Evolutionary conservation across 1,139 yeast genomes (phyloP).

Genomic region (Suhomyces kunorum): DNA sequence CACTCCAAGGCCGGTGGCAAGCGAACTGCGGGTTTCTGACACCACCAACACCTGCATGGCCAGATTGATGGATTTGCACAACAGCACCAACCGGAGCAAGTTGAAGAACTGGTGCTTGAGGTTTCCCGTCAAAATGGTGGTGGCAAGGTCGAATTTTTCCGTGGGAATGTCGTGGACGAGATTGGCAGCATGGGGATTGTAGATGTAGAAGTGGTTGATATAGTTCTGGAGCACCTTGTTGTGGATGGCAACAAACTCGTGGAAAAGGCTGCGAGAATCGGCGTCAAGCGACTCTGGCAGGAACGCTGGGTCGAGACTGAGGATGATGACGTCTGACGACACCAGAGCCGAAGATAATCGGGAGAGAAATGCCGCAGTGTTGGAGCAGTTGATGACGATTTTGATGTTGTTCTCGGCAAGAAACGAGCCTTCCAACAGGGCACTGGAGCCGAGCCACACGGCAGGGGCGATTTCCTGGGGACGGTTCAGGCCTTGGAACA

Average conservation of each 20-base stretch:
- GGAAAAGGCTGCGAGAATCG: slow-evolving; percentile 3
- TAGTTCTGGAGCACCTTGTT: slow-evolving; percentile 44
- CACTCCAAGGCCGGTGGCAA: slow-evolving; percentile 39
- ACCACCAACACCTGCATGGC: slow-evolving; percentile 39
- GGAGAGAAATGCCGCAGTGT: slow-evolving; percentile 34
- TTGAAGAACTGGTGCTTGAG: slow-evolving; percentile 42
- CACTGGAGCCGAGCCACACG: slow-evolving; percentile 34
- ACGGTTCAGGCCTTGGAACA: neutral
- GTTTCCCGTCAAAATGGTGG: slow-evolving; percentile 44
- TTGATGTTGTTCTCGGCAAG: slow-evolving; percentile 34
- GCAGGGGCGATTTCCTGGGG: slow-evolving; percentile 38
- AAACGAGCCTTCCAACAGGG: slow-evolving; percentile 21
- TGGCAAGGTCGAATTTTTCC: slow-evolving; percentile 29
- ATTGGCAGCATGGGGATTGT: slow-evolving; percentile 31
- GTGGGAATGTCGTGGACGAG: slow-evolving; percentile 37
- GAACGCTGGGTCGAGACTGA: slow-evolving; percentile 43
- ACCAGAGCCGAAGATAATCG: slow-evolving; percentile 27
- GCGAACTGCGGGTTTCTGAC: slow-evolving; percentile 31
- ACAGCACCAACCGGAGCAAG: slow-evolving; percentile 38
- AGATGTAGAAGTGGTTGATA: slow-evolving; percentile 38
- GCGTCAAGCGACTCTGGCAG: slow-evolving; percentile 7
- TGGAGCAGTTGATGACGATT: slow-evolving; percentile 44
- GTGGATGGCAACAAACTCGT: slow-evolving; percentile 31
- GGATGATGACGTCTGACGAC: slow-evolving; percentile 41
- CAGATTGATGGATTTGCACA: slow-evolving; percentile 37